Base-by-base conservation (phyloP, 345 rosid genomes). In the Eucalyptus pumila region DNA sequence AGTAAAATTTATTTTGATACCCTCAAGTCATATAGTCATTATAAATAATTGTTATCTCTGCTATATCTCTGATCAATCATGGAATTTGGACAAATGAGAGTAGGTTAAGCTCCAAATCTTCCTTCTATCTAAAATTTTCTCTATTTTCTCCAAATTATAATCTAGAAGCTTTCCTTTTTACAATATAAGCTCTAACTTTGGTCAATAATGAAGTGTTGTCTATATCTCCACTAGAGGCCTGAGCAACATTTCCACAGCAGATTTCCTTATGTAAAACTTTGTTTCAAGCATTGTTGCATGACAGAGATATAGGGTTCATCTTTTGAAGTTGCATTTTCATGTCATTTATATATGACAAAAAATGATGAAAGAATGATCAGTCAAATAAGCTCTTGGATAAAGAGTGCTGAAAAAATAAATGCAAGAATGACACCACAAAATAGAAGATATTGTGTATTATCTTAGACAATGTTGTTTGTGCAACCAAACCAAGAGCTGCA, bases 391-490 rank as follows among this genome's bases (percentile, higher is more conserved):
- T 65, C 26, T 34, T 26, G 45, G 9, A 37, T 51, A 34, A 56
- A 40, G 17, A 88, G 88, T 52, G 58, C 67, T 23, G 56, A 51
- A 51, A 51, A 51, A 50, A 16, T 1, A 51, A 51, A 1, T 6
- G 56, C 56, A 51, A 51, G 23, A 30, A 89, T 60, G 72, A 50
- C 54, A 50, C 62, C 2, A 12, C 27, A 50, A 83, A 6, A 5
- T 83, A 15, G 16, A 26, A 85, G 32, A n/a, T 40, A 76, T 87
- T 58, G 87, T 87, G 44, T 40, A 56, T 86, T 92, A 96, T 98
- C 96, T 96, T 96, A 87, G 99, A 94, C 42, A 93, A 95, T 83
- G 98, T 97, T 72, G 94, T 93, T 93, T 97, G 98, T n/a, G 99
- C 97, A 47, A 96, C 97, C 90, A 96, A 88, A n/a, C 94, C 97